Percentiles rank a stretch among this genome's conserved stretches.
phyloP scores from a whole-genome alignment of 495 filamentous ascomycete genomes.

The Paragyromitra xinjiangensis region DNA sequence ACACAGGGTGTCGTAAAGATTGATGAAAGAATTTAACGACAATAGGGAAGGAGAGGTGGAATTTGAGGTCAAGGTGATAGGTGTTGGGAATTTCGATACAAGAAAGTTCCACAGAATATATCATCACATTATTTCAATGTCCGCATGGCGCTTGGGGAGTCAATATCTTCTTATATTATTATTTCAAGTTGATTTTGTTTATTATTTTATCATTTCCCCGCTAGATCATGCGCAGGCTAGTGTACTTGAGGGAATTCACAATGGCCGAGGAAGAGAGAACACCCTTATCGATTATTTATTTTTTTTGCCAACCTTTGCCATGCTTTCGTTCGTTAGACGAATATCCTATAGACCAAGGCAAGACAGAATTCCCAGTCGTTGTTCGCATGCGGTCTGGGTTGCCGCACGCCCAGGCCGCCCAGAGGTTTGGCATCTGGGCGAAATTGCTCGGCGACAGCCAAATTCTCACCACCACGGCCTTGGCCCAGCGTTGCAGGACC shows the following conservation, averaged over 20 bases:
- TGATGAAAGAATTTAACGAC: slow-evolving; percentile 53
- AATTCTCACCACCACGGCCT: slow-evolving; percentile 47
- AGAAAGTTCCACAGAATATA: slow-evolving; percentile 41
- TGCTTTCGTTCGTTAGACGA: slow-evolving; percentile 24
- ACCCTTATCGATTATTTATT: slow-evolving; percentile 7
- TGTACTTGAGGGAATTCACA: background rate
- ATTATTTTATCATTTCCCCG: slow-evolving; percentile 15
- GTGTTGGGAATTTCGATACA: slow-evolving; percentile 26
- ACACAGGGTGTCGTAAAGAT: slow-evolving; percentile 49
- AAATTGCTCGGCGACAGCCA: slow-evolving; percentile 35
- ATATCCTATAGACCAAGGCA: slow-evolving; percentile 24
- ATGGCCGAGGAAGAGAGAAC: slow-evolving; percentile 4
- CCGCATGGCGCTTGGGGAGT: slow-evolving; percentile 47
- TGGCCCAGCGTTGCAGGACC: slow-evolving; percentile 42
- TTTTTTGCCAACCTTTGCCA: slow-evolving; percentile 19
- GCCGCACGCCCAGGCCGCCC: slow-evolving; percentile 51
- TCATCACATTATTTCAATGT: slow-evolving; percentile 45
- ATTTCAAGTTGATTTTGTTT: slow-evolving; percentile 37
- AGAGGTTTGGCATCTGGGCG: slow-evolving; percentile 52
- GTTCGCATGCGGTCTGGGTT: slow-evolving; percentile 51
- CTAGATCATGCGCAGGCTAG: background rate
- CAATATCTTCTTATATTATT: slow-evolving; percentile 40
- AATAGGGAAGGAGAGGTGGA: slow-evolving; percentile 22
- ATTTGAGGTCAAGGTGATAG: slow-evolving; percentile 28
- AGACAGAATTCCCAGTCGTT: slow-evolving; percentile 39